Evolutionary conservation across 495 filamentous ascomycete species (phyloP), one percentile per base, ranked within the genome.

Genomic region (Rostrohypoxylon terebratum): DNA sequence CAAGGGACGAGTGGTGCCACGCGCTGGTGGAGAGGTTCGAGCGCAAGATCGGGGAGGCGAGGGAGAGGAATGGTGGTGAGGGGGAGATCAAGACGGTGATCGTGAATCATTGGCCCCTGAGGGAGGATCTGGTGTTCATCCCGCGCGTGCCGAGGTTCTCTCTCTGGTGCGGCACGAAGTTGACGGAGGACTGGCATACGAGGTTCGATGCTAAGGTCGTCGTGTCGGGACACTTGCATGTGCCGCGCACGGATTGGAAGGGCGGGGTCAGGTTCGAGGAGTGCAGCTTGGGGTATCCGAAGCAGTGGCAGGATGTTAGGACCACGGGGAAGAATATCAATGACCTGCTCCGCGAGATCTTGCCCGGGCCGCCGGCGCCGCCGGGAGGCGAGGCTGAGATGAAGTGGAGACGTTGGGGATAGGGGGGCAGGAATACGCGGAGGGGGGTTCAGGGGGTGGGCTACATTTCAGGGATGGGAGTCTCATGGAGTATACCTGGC

Each of bases 191-290:
- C 54, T 80, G 78, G 78, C 71, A 73, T 54, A 55, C 57, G 50
- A 48, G 75, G n/a, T 78, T 78, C 71, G 60, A 55, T n/a, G 77
- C 78, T 6, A 74, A 72, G 66, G 78, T 78, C 11, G 78, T 80
- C 13, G 75, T 80, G 3, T 73, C 76, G 4, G 78, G 78, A 0
- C 76, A 80, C 59, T 33, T 80, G 60, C 78, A 80, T 48, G 70
- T 80, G 21, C 73, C 77, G 21, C 71, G 78, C 44, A 80, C 78
- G n/a, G 78, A 80, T 53, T 77, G 77, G 75, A 78, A 77, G 64
- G 75, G 64, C 31, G 76, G 76, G 28, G 75, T 77, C 20, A 54
- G 78, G 11, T 80, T 74, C 38, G 78, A 80, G 72, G 78, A 80
- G 76, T 69, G 66, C 53, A 78, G 76, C 14, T 16, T 80, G 16